Evolutionary conservation across 805 yeast genomes (phyloP).

Genomic region (Ogataea naganishii): DNA sequence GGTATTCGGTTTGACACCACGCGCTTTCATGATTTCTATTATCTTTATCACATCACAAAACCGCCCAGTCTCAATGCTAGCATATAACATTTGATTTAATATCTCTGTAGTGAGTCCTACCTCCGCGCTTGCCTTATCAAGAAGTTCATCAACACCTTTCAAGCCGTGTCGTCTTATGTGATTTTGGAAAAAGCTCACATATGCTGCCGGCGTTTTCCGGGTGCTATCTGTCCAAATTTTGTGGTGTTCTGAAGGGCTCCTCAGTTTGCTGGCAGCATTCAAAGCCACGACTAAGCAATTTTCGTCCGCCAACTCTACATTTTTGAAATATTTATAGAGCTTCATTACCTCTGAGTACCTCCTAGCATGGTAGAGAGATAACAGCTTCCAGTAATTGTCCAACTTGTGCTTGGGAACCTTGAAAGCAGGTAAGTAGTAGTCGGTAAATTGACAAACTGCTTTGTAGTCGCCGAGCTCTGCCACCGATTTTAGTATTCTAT

Average conservation of each 20-base stretch:
- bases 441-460: conserved; percentile 11
- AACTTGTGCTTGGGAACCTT: conserved; percentile 6
- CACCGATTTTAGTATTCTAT: conserved; percentile 12
- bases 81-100: conserved; percentile 19
- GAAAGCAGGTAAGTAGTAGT: conserved; percentile 16
- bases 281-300: no score
- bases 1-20: conserved; percentile 9
- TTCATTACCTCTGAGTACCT: conserved; percentile 10
- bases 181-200: no score
- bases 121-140: conserved; percentile 9
- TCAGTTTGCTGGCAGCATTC: no score
- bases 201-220: no score
- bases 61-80: conserved; percentile 10
- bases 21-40: conserved; percentile 10
- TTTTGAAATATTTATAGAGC: no score
- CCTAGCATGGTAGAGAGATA: conserved; percentile 14
- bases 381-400: conserved; percentile 17
- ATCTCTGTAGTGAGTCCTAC: conserved; percentile 11
- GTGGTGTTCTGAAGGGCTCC: no score
- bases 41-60: conserved; percentile 12
- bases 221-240: no score
- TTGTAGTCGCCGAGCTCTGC: conserved; percentile 16
- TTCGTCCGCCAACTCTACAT: no score
- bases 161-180: conserved; percentile 11
- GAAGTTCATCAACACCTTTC: conserved; percentile 6